Evolutionary conservation across 2,329 filamentous ascomycete species (phyloP).

Genomic region (Pseudogymnoascus sp.): DNA sequence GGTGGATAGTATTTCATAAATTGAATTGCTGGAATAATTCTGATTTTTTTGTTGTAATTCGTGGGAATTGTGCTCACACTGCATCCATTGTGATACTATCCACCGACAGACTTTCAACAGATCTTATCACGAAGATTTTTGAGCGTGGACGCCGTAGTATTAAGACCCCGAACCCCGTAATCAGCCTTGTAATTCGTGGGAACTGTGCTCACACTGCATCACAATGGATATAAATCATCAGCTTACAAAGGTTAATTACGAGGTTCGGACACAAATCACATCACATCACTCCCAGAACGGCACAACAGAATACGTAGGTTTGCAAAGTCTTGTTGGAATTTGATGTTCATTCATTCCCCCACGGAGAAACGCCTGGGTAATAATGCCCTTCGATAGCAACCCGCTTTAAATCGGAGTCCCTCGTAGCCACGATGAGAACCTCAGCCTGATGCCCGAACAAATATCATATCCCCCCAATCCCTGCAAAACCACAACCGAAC

Average conservation of each 20-base stretch:
- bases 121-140: too few species aligned
- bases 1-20: too few species aligned
- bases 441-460: constrained; percentile 8
- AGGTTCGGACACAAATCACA: not conserved
- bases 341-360: constrained; percentile 9
- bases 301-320: not conserved
- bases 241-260: not conserved
- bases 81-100: too few species aligned
- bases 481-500: constrained; percentile 34
- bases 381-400: constrained; percentile 5
- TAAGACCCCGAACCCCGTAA: too few species aligned
- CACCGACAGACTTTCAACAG: too few species aligned
- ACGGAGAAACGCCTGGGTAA: constrained; percentile 6
- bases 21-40: too few species aligned
- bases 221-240: not conserved
- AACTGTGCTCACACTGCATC: too few species aligned
- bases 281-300: not conserved
- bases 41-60: too few species aligned
- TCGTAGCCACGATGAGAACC: constrained; percentile 1
- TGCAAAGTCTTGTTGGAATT: constrained; percentile 8
- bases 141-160: too few species aligned
- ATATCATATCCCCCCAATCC: constrained; percentile 19
- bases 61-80: too few species aligned
- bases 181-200: too few species aligned
- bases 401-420: not conserved